Evolutionary conservation across 2,329 filamentous ascomycete species (phyloP).

Genomic region (Triangularia verruculosa): DNA sequence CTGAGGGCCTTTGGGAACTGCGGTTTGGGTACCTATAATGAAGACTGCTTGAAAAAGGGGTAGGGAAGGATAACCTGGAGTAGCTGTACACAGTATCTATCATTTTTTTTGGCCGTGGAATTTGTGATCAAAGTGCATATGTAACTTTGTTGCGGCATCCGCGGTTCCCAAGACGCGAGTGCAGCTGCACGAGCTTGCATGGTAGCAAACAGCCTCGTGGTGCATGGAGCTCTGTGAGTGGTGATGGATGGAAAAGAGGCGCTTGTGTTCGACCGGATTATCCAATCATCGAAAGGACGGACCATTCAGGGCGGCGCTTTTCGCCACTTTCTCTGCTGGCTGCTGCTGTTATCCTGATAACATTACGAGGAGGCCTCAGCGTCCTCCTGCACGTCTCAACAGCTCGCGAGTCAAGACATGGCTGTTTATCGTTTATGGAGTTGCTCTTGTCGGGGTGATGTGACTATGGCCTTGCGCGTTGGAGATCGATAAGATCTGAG

Average conservation of each 20-base stretch:
- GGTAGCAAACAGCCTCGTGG: neutral
- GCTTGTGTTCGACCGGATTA: neutral
- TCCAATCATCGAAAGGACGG: neutral
- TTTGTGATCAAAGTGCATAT: neutral
- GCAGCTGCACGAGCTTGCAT: neutral
- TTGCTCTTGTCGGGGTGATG: neutral
- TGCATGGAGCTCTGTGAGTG: neutral
- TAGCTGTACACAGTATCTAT: neutral
- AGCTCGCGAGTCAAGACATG: neutral
- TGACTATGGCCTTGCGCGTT: neutral
- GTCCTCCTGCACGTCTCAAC: neutral
- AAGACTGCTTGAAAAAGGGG: neutral
- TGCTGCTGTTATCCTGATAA: neutral
- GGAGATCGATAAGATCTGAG: neutral
- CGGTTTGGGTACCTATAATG: neutral
- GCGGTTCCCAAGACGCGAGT: neutral
- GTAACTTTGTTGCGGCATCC: neutral
- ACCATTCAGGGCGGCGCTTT: constrained; percentile 3
- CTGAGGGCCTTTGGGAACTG: neutral
- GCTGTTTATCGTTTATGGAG: neutral
- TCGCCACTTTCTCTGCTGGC: constrained; percentile 3
- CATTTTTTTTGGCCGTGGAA: neutral
- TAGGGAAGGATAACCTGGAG: neutral
- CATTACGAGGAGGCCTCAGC: neutral
- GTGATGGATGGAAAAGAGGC: neutral